Conservation (phyloP, 2,329 filamentous ascomycete genomes). For the Pseudogymnoascus pannorum region DNA sequence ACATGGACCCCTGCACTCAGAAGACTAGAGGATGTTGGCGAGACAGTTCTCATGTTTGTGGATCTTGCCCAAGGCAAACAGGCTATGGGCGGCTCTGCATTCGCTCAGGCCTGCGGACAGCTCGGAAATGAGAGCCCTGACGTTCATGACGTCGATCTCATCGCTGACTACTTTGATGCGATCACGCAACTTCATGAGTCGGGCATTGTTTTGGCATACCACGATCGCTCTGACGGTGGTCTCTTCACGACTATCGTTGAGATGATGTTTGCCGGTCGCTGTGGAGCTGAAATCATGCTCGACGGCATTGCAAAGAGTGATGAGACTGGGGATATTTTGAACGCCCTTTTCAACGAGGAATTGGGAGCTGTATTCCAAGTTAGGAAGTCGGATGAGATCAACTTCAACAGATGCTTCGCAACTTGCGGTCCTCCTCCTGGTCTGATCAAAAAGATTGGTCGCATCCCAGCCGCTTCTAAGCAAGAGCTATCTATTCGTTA, state of each 20-base stretch:
- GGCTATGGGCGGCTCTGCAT: conserved; percentile 80
- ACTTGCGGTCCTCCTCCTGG: conserved; percentile 79
- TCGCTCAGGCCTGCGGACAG: conserved; percentile 83
- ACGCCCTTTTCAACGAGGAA: conserved; percentile 90
- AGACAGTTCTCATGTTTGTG: conserved; percentile 82
- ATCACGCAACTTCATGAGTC: conserved; percentile 59
- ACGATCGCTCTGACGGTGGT: conserved; percentile 90
- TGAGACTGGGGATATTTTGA: conserved; percentile 53
- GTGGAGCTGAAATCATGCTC: conserved; percentile 76
- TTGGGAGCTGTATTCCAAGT: conserved; percentile 95
- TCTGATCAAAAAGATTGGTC: conserved; percentile 76
- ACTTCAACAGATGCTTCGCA: conserved; percentile 85
- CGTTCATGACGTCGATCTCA: conserved; percentile 70
- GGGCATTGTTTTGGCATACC: conserved; percentile 79
- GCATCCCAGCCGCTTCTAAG: conserved; percentile 59
- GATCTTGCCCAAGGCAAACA: conserved; percentile 77
- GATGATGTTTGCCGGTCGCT: conserved; percentile 97
- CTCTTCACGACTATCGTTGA: conserved; percentile 84
- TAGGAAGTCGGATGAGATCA: conserved; percentile 71
- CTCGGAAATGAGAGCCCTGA: conserved; percentile 81
- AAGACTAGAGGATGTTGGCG: conserved; percentile 77
- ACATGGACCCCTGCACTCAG: conserved; percentile 93
- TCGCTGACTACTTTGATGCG: conserved; percentile 89
- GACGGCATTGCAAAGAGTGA: conserved; percentile 62
- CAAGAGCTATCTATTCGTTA: conserved; percentile 73